Percentiles rank a stretch among this genome's conserved stretches.
Evolutionary conservation across 257 asterid genomes (phyloP).

Genomic region (Echium plantagineum): DNA sequence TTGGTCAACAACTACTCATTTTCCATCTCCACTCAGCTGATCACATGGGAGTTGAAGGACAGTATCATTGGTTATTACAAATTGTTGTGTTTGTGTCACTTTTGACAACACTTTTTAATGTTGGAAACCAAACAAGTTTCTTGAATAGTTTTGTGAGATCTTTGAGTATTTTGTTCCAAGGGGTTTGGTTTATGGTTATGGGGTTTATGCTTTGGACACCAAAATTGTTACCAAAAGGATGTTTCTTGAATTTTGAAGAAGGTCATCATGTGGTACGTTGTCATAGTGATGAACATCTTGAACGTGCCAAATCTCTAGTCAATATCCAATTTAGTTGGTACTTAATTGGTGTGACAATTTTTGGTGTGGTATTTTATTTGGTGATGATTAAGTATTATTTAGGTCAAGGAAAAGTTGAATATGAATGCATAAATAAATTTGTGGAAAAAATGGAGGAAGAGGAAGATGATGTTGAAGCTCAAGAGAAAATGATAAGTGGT

Average conservation of each 20-base stretch:
- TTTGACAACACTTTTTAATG: conserved; percentile 31
- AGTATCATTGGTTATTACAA: conserved; percentile 73
- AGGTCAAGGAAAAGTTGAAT: conserved; percentile 28
- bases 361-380: conserved; percentile 31
- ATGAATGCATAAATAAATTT: conserved; percentile 23
- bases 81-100: conserved; percentile 33
- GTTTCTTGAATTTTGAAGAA: conserved; percentile 27
- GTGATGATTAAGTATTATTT: conserved; percentile 19
- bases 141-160: conserved; percentile 45
- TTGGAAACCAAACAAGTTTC: conserved; percentile 41
- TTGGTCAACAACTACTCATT: conserved; percentile 57
- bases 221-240: conserved; percentile 34
- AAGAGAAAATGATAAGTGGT: conserved; percentile 21
- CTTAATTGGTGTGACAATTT: conserved; percentile 27
- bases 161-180: conserved; percentile 45
- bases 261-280: conserved; percentile 46
- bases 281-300: conserved; percentile 34
- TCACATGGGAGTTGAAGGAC: conserved; percentile 77
- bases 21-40: conserved; percentile 75
- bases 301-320: conserved; percentile 63
- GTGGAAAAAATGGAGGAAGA: conserved; percentile 21
- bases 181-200: conserved; percentile 62
- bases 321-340: conserved; percentile 57
- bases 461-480: conserved; percentile 44
- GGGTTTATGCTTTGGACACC: conserved; percentile 83